A percentile compares a stretch with the other conserved stretches of the same genome.
phyloP scores from a whole-genome alignment of 257 asterid genomes.

The Fraxinus anomala region DNA sequence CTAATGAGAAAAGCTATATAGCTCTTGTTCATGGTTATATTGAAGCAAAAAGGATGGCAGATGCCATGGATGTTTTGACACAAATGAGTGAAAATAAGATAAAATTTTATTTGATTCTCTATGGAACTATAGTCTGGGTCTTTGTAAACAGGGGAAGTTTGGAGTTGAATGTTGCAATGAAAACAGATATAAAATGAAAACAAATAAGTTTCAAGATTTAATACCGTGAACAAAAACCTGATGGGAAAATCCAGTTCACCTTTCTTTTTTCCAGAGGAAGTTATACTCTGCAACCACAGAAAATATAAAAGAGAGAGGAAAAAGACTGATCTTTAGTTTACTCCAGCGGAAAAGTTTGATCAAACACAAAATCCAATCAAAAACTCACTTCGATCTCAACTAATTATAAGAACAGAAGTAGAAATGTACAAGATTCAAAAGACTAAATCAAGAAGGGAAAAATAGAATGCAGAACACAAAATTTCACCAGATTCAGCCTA shows the following conservation, averaged over 20 bases:
- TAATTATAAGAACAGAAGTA: neutral
- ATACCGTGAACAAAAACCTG: too few species aligned
- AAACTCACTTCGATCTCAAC: neutral
- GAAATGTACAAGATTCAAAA: neutral
- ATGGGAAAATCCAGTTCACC: constrained; percentile 38
- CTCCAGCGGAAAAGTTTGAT: neutral
- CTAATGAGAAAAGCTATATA: constrained; percentile 70
- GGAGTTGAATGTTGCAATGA: constrained; percentile 27
- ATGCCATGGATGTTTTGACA: constrained; percentile 58
- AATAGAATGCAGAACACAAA: neutral
- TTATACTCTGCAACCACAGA: constrained; percentile 40
- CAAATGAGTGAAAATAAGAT: constrained; percentile 62
- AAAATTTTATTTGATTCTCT: constrained; percentile 55
- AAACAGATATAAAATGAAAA: too few species aligned
- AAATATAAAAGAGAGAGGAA: neutral
- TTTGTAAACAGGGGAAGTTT: constrained; percentile 62
- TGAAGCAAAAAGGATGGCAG: constrained; percentile 57
- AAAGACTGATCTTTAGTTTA: neutral
- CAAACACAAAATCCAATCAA: neutral
- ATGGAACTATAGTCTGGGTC: constrained; percentile 83
- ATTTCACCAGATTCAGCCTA: neutral
- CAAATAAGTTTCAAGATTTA: too few species aligned
- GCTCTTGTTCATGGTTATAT: constrained; percentile 79
- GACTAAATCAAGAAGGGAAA: neutral
- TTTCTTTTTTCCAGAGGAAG: constrained; percentile 59